Base-by-base conservation (phyloP, 768 basidiomycete species). In the Podaxis carcinomalis region DNA sequence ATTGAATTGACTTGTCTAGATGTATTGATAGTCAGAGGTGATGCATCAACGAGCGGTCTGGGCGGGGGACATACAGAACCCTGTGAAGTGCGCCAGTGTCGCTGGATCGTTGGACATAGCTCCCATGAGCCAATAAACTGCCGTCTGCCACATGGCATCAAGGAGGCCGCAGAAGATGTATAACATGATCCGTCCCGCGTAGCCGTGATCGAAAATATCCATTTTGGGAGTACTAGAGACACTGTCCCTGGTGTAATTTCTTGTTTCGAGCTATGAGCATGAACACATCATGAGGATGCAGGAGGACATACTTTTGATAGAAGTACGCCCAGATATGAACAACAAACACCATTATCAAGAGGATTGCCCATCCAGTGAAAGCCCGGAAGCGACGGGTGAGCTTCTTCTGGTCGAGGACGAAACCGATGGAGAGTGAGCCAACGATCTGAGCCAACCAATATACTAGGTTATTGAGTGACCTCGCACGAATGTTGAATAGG, bases 131-230 rank as follows among this genome's bases (percentile, higher is more conserved):
- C 88, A 90, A 70, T 91, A 91, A 9, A 86, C 85, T 1, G 84
- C 84, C 0, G 89, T 92, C 69, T 93, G 92, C 89, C 90, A 93
- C 85, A 90, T 88, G 3, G 91, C 78, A 64, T 93, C 92, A 61
- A 92, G 78, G 6, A 92, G 68, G 23, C 90, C 88, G 62, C 84
- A 89, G 73, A 86, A 82, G 62, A 90, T 83, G 72, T 86, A 91
- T 6, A 92, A 71, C 74, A 80, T 80, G 6, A 85, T 74, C 53
- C 78, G 78, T 51, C 77, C 82, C 5, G 79, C 71, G 67, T 89
- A 93, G 0, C 72, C 73, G 1, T 71, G 64, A 64, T 87, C 84
- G 57, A 69, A 73, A 51, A 90, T 82, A 70, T 91, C 89, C 67
- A 90, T 83, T 65, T 83, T 81, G 39, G 49, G n/a, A n/a, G n/a